Evolutionary conservation across 768 basidiomycete species (phyloP).

Genomic region (Mycena galericulata): DNA sequence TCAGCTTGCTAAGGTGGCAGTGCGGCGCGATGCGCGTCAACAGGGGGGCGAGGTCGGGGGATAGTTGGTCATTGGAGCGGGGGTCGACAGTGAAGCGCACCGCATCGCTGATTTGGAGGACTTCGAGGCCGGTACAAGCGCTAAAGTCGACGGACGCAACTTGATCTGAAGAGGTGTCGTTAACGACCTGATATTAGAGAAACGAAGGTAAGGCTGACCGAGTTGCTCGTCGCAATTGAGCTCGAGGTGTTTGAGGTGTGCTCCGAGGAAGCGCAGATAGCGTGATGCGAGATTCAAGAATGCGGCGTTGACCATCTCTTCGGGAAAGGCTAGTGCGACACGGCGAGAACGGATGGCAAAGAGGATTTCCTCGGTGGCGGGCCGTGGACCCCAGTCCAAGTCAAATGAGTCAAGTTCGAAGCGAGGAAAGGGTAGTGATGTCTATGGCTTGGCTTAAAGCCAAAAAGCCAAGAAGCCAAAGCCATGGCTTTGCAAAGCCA

Average conservation of each 20-base stretch:
- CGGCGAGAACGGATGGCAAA: background rate
- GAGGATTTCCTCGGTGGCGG: background rate
- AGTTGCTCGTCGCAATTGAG: background rate
- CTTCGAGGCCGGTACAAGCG: background rate
- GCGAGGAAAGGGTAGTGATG: background rate
- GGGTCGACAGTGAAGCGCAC: background rate
- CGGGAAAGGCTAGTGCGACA: background rate
- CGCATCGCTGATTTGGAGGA: background rate
- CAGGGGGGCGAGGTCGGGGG: too few species aligned
- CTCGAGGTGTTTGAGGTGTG: background rate
- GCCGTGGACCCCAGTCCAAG: background rate
- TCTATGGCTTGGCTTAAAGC: too few species aligned
- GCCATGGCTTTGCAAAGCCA: too few species aligned
- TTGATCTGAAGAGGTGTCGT: background rate
- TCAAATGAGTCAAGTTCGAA: background rate
- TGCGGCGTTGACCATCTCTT: background rate
- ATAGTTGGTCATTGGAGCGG: too few species aligned
- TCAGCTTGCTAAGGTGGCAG: too few species aligned
- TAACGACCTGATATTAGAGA: background rate
- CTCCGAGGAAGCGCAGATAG: background rate
- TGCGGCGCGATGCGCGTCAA: too few species aligned
- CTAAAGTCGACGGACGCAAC: background rate
- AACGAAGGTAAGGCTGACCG: background rate
- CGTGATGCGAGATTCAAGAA: background rate
- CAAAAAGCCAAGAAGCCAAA: too few species aligned